Evolutionary conservation across 148 eudicot genomes (phyloP).

Genomic region (Cornus kousa): DNA sequence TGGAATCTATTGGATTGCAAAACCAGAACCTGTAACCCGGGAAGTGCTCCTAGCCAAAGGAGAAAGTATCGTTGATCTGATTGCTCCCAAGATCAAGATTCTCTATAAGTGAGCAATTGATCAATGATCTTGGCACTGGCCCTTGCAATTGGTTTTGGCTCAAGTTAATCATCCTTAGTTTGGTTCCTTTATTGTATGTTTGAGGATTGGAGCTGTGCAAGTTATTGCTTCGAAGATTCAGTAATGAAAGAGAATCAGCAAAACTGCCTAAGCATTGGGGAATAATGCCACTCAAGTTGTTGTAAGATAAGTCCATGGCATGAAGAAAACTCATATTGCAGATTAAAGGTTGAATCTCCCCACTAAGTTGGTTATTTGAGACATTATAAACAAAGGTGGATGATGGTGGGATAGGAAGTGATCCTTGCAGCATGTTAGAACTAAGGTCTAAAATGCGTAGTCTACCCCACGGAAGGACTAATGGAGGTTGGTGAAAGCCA

Average conservation of each 20-base stretch:
- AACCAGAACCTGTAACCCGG: constrained; percentile 20
- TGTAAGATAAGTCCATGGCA: constrained; percentile 3
- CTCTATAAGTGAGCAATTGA: constrained; percentile 13
- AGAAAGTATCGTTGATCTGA: constrained; percentile 22
- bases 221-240: constrained; percentile 23
- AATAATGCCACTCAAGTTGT: constrained; percentile 23
- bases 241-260: constrained; percentile 12
- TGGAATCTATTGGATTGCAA: constrained; percentile 20
- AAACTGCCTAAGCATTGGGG: constrained; percentile 30
- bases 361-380: constrained; percentile 15
- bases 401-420: constrained; percentile 27
- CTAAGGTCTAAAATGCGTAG: constrained; percentile 3
- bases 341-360: constrained; percentile 20
- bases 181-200: constrained; percentile 2
- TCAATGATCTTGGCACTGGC: constrained; percentile 27
- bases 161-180: constrained; percentile 21
- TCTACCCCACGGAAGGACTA: constrained; percentile 13
- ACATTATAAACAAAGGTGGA: neutral
- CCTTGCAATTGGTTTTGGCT: constrained; percentile 28
- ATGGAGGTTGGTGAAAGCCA: constrained; percentile 2
- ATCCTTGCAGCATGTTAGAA: constrained; percentile 17
- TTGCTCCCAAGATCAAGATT: constrained; percentile 28
- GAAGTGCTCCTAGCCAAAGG: constrained; percentile 31
- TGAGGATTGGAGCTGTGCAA: constrained; percentile 18
- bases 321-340: constrained; percentile 23